Conservation (phyloP, 345 rosid genomes). For the Eucalyptus marginata region DNA sequence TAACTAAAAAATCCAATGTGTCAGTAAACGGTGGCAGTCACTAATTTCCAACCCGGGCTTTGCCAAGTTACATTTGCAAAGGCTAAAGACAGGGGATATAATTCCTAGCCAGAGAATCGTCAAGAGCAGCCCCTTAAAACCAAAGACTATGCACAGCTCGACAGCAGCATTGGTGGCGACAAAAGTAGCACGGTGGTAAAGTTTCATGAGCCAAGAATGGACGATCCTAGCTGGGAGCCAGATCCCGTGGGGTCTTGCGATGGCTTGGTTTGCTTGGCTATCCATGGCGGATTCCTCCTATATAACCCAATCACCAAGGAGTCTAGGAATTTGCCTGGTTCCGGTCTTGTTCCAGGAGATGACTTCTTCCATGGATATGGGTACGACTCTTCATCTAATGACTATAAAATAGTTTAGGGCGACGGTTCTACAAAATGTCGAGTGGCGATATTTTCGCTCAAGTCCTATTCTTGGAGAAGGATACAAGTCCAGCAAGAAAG, state of each 20-base stretch:
- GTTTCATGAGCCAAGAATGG: background rate
- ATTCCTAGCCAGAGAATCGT: background rate
- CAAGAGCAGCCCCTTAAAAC: background rate
- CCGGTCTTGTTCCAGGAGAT: background rate
- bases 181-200: background rate
- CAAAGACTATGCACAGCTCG: background rate
- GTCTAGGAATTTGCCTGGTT: background rate
- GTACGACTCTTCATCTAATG: background rate
- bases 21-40: background rate
- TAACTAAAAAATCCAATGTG: background rate
- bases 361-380: background rate
- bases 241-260: background rate
- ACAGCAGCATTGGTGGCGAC: background rate
- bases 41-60: background rate
- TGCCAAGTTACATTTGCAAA: background rate
- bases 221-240: background rate
- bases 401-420: background rate
- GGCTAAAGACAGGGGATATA: background rate
- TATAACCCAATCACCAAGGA: background rate
- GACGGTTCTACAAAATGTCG: background rate
- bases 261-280: background rate
- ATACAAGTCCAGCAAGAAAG: background rate
- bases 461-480: background rate
- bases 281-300: background rate
- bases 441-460: background rate